Percentiles rank a stretch among this genome's conserved stretches.
Evolutionary conservation across 2,329 filamentous ascomycete genomes (phyloP).

Genomic region (Leptodontidium sp.): DNA sequence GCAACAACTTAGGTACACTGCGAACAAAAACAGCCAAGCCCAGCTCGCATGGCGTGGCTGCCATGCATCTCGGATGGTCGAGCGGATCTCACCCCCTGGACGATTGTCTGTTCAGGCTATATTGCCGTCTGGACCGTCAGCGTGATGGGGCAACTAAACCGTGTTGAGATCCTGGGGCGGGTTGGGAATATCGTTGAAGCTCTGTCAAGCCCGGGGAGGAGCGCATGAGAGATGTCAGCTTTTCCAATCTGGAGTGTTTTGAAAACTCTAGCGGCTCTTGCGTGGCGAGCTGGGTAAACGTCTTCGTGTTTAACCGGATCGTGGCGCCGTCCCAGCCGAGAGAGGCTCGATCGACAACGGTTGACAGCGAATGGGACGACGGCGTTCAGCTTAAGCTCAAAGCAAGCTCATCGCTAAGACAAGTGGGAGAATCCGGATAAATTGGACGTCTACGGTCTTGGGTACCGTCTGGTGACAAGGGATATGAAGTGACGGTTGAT

Average conservation of each 20-base stretch:
- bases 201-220: constrained; percentile 9
- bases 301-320: constrained; percentile 21
- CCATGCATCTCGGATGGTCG: constrained; percentile 10
- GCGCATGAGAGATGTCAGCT: not conserved
- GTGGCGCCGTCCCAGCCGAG: constrained; percentile 18
- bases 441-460: constrained; percentile 4
- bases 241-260: not conserved
- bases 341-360: constrained; percentile 21
- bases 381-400: not conserved
- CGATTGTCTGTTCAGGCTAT: constrained; percentile 26
- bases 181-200: constrained; percentile 11
- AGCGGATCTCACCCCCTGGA: constrained; percentile 18
- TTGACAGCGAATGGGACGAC: constrained; percentile 8
- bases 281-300: constrained; percentile 21
- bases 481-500: constrained; percentile 14
- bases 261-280: constrained; percentile 9
- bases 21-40: not conserved
- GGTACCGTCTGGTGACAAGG: constrained; percentile 1
- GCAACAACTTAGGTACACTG: not conserved
- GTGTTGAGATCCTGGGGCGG: constrained; percentile 11
- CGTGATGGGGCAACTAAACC: not conserved
- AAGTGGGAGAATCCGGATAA: constrained; percentile 23
- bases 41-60: not conserved
- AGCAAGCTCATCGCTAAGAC: constrained; percentile 2
- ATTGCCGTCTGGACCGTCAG: constrained; percentile 7